Percentiles rank a stretch among this genome's conserved stretches.
Evolutionary conservation across 345 rosid genomes (phyloP).

Genomic region (Noccaea caerulescens): DNA sequence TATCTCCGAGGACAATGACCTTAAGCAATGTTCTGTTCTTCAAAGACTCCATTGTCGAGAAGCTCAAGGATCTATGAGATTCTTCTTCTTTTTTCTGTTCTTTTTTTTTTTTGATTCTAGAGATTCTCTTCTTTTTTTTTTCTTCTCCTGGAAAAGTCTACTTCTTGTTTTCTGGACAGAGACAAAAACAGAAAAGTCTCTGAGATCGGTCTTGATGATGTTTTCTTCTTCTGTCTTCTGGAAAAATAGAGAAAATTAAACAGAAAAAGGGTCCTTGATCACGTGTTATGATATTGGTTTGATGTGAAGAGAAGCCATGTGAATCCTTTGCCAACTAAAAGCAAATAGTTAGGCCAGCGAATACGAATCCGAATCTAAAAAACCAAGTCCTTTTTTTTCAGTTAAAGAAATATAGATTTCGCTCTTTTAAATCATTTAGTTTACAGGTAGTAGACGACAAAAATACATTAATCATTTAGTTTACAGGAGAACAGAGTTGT

Average conservation of each 20-base stretch:
- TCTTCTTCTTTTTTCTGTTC: not conserved
- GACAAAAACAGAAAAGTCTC: constrained; percentile 32
- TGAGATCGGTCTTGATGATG: constrained; percentile 35
- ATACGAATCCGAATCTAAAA: constrained; percentile 34
- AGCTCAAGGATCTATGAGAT: constrained; percentile 26
- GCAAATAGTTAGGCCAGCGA: constrained; percentile 42
- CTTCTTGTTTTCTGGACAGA: constrained; percentile 30
- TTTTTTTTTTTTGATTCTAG: too few species aligned
- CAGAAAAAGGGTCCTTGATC: constrained; percentile 18
- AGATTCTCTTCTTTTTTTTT: constrained; percentile 4
- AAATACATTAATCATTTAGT: constrained; percentile 4
- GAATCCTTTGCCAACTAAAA: constrained; percentile 46
- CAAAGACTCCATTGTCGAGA: constrained; percentile 41
- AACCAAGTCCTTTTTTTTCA: not conserved
- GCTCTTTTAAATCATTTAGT: constrained; percentile 1
- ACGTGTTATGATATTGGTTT: constrained; percentile 38
- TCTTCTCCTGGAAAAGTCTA: constrained; percentile 20
- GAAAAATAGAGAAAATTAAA: not conserved
- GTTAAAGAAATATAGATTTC: not conserved
- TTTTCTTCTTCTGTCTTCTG: constrained; percentile 31
- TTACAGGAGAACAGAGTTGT: constrained; percentile 42
- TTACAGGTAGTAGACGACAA: constrained; percentile 10
- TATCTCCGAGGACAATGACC: constrained; percentile 87
- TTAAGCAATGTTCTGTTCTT: constrained; percentile 77
- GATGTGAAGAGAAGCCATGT: constrained; percentile 43